Percentiles rank a stretch among this genome's conserved stretches.
These are phyloP conservation scores for Picea abies DNA, from an alignment of 83 land plant genomes.

Conservation along the genomic window DNA sequence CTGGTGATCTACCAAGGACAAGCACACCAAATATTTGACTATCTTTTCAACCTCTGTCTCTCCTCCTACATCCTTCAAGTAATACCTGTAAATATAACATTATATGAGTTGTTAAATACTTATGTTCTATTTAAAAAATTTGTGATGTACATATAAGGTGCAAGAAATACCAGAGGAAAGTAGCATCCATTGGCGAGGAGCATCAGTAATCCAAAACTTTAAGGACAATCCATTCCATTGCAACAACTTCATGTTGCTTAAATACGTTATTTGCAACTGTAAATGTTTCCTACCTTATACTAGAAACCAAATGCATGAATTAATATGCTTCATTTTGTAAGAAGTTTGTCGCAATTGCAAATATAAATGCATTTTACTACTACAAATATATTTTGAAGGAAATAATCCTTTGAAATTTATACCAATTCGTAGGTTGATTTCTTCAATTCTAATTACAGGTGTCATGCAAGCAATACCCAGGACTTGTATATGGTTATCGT, in stretches of 20 bases:
- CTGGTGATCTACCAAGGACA: conserved; percentile 42
- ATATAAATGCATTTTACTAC: background rate
- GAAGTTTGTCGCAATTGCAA: background rate
- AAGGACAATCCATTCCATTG: conserved; percentile 57
- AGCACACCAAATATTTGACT: conserved; percentile 42
- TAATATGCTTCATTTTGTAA: background rate
- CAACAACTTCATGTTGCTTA: conserved; percentile 58
- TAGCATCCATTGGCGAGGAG: no score
- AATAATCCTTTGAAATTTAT: background rate
- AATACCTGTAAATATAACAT: no score
- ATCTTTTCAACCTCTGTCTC: background rate
- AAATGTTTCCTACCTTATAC: conserved; percentile 36
- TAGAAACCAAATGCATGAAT: conserved; percentile 6
- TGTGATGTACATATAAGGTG: no score
- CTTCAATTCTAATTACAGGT: conserved; percentile 63
- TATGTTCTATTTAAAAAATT: no score
- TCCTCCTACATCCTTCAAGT: no score
- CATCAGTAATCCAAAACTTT: no score
- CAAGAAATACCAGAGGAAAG: no score
- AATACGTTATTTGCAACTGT: conserved; percentile 32
- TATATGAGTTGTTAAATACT: no score
- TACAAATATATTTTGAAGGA: background rate
- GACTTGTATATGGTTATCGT: conserved; percentile 33
- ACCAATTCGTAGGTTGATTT: conserved; percentile 69
- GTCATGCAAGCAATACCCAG: conserved; percentile 57